Evolutionary conservation across 371 early-diverging fungal genomes (phyloP).

Genomic region (Nosema muscidifuracis): DNA sequence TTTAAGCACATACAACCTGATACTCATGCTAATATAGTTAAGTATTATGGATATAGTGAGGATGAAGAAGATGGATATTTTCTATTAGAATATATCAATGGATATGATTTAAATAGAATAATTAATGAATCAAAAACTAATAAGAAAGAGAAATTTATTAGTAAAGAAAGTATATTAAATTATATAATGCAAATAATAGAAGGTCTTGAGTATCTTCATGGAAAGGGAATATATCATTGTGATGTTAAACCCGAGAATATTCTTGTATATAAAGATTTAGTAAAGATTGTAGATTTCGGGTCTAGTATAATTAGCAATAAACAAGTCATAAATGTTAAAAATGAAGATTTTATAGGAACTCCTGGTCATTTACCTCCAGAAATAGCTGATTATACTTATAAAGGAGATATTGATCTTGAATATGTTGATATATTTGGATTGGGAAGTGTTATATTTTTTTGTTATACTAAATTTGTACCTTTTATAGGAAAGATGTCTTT

Average conservation of each 20-base stretch:
- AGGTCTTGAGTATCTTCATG: constrained; percentile 39
- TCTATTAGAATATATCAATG: neutral
- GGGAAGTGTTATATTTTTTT: constrained; percentile 25
- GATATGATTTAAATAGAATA: constrained; percentile 2
- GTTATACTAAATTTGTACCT: constrained; percentile 7
- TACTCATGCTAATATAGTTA: neutral
- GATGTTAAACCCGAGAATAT: constrained; percentile 46
- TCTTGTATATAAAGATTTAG: neutral
- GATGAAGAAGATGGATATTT: constrained; percentile 12
- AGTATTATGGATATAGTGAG: constrained; percentile 6
- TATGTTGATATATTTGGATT: constrained; percentile 31
- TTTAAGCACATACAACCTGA: neutral
- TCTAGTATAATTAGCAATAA: constrained; percentile 10
- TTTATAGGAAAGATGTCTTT: neutral
- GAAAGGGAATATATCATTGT: constrained; percentile 29
- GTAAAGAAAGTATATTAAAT: neutral
- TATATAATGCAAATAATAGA: constrained; percentile 27
- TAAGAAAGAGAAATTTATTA: neutral
- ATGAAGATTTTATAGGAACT: constrained; percentile 7
- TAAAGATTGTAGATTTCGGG: constrained; percentile 36
- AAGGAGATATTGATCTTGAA: constrained; percentile 1
- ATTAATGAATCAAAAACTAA: neutral
- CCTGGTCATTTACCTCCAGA: constrained; percentile 23
- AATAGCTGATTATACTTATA: constrained; percentile 2
- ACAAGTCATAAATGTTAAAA: neutral